Evolutionary conservation across 1,139 yeast genomes (phyloP), one percentile per base, ranked within the genome.

Genomic region (Pichia sp.): DNA sequence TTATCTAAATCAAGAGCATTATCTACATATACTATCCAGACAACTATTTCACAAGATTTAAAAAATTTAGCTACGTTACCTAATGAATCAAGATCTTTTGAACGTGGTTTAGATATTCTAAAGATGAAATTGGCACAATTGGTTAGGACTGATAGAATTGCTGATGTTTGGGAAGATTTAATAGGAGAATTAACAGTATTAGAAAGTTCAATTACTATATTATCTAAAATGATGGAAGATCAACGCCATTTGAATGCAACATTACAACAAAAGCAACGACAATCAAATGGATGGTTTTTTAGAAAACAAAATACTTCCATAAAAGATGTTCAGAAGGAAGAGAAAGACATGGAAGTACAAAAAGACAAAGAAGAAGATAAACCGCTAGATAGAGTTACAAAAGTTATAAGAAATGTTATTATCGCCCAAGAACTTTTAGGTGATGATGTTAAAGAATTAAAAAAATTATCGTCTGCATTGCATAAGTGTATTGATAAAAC

Each of bases 131-230:
- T 51, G 25, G 46, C 46, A 2, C 47, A 45, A 16, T 23, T 51
- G 36, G 51, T 51, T 2, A 39, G 54, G 28, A 30, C 40, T 3
- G 54, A 51, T 36, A 34, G 54, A 23, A 23, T 32, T 4, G 42
- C 52, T 4, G 54, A 51, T 31, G 51, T 51, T 4, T 51, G 52
- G 52, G 54, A 51, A 37, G 54, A 51, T 24, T 33, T 51, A 6
- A 35, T 49, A 11, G 52, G 52, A 6, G 54, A 51, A 40, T 12
- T 51, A n/a, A 45, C 51, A 16, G 30, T 45, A 3, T 35, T 51
- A 10, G 52, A 48, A 27, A 41, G 43, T 4, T 41, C 49, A 1
- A 32, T 50, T 12, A 40, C 39, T 37, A 30, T 33, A 30, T 26
- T 50, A 4, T 23, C 28, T 8, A 20, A 20, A 6, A 48, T 50